Percentiles rank a stretch among this genome's conserved stretches.
phyloP scores from a whole-genome alignment of 768 basidiomycete species.

The Suillus subaureus region DNA sequence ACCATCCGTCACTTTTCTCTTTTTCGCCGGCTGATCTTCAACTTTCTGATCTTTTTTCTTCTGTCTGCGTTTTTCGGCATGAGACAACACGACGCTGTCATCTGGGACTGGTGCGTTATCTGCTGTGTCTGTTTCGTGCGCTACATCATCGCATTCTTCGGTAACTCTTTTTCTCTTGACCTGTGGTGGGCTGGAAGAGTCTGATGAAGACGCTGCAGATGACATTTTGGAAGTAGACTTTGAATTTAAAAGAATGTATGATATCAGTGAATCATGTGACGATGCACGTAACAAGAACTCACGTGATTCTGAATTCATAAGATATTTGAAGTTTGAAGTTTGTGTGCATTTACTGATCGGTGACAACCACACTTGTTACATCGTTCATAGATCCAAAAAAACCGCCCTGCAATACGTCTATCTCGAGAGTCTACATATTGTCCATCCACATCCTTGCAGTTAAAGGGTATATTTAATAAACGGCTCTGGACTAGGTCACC shows the following conservation, averaged over 20 bases:
- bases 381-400: background rate
- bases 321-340: no score
- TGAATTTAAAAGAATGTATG: background rate
- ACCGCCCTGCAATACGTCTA: background rate
- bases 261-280: background rate
- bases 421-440: background rate
- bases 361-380: background rate
- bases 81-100: conserved; percentile 64
- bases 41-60: conserved; percentile 44
- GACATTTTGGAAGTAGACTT: conserved; percentile 18
- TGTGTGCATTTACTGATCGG: background rate
- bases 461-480: background rate
- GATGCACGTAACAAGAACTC: background rate
- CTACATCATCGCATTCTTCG: conserved; percentile 24
- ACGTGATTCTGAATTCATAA: no score
- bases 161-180: conserved; percentile 25
- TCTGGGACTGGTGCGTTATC: conserved; percentile 13
- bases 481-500: background rate
- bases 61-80: conserved; percentile 69
- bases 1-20: conserved; percentile 45
- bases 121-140: conserved; percentile 14
- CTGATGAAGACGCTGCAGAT: conserved; percentile 30
- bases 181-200: conserved; percentile 32
- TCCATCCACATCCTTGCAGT: background rate
- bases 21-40: conserved; percentile 40